Conservation (phyloP, 176 grass and related monocot species). For the Triticum dicoccoides region DNA sequence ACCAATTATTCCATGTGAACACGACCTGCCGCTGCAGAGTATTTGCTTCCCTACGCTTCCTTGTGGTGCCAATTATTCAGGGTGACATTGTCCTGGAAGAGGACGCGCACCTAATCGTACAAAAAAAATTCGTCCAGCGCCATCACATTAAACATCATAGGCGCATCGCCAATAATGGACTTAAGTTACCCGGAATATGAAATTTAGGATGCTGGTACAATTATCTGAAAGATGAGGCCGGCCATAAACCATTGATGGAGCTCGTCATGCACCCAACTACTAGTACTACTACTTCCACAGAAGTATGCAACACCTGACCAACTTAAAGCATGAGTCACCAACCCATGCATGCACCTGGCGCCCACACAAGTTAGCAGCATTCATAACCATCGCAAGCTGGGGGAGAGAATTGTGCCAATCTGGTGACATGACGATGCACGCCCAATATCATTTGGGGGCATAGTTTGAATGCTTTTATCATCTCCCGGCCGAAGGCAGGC, state of each 20-base stretch:
- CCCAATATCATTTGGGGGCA: not conserved
- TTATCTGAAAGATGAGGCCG: constrained; percentile 10
- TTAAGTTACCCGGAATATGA: not conserved
- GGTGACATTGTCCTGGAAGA: not conserved
- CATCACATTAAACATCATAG: not conserved
- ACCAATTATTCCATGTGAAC: constrained; percentile 21
- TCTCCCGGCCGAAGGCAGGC: constrained; percentile 1
- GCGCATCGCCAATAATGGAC: too few relatives aligned
- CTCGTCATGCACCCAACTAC: constrained; percentile 4
- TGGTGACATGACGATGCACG: not conserved
- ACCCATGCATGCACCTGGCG: constrained; percentile 39
- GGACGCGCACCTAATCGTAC: not conserved
- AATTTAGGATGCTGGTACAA: not conserved
- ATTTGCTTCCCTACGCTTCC: not conserved
- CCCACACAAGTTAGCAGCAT: constrained; percentile 3
- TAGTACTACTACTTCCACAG: not conserved
- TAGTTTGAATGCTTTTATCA: constrained; percentile 35
- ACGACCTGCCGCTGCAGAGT: not conserved
- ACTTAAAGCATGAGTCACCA: not conserved
- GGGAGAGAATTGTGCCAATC: not conserved
- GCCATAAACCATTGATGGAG: not conserved
- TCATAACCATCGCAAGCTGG: not conserved
- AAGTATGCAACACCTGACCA: not conserved
- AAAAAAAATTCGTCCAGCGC: too few relatives aligned
- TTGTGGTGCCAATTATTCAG: not conserved